phyloP scores from a whole-genome alignment of 2,329 filamentous ascomycete species.

The Tolypocladium tropicale region DNA sequence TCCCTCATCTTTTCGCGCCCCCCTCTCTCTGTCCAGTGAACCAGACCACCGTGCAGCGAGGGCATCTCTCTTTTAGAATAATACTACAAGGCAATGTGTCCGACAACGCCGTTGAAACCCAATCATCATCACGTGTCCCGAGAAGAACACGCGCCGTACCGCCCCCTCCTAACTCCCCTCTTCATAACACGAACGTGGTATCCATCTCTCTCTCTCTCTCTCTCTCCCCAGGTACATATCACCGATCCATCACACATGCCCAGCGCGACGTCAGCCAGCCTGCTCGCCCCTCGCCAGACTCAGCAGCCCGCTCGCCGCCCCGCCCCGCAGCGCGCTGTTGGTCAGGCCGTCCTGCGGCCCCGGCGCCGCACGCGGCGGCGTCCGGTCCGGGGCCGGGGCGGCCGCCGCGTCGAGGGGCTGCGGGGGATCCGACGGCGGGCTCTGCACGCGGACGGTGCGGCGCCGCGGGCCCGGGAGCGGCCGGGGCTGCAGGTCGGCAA shows the following conservation, averaged over 20 bases:
- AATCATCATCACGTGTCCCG: not conserved
- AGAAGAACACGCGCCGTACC: not conserved
- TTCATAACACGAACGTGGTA: not conserved
- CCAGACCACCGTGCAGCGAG: not conserved
- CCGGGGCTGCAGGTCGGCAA: slow-evolving; percentile 43
- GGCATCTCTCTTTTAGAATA: not conserved
- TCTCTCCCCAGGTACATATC: no score
- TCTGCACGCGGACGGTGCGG: slow-evolving; percentile 14
- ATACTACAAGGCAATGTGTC: not conserved
- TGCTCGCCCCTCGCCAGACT: slow-evolving; percentile 25
- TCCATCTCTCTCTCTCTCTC: not conserved
- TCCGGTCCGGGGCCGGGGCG: not conserved
- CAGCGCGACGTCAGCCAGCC: not conserved
- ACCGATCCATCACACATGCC: not conserved
- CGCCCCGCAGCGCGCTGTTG: slow-evolving; percentile 32
- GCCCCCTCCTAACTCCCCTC: not conserved
- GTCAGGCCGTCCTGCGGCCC: slow-evolving; percentile 18
- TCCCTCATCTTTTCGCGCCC: not conserved
- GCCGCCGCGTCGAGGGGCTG: not conserved
- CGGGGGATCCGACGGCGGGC: slow-evolving; percentile 3
- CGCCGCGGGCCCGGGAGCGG: slow-evolving; percentile 15
- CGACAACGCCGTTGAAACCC: not conserved
- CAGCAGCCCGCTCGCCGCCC: slow-evolving; percentile 42
- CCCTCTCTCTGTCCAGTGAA: no score
- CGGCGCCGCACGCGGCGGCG: slow-evolving; percentile 4